These are phyloP conservation scores for Cladophialophora bantiana DNA, from an alignment of 2,329 filamentous ascomycete species.

Conservation along the genomic window DNA sequence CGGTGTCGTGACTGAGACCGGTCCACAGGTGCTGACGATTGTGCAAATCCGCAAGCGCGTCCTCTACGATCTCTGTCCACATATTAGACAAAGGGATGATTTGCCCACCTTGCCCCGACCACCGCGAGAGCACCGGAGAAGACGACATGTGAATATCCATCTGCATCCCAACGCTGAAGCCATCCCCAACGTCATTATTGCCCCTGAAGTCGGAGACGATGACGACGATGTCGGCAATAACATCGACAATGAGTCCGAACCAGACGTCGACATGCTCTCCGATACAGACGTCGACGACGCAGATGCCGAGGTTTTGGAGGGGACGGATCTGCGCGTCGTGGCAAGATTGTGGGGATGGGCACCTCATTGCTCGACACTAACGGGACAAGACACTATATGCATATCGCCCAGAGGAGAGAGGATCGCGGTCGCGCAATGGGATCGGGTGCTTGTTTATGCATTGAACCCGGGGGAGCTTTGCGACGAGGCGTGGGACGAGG, in stretches of 20 bases:
- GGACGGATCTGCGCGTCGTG: slow-evolving; percentile 40
- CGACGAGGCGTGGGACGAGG: slow-evolving; percentile 41
- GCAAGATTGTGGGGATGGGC: slow-evolving; percentile 37
- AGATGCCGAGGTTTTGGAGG: background rate
- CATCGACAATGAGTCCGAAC: slow-evolving; percentile 1
- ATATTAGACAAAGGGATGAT: slow-evolving; percentile 12
- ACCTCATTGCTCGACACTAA: slow-evolving; percentile 46
- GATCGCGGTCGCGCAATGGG: slow-evolving; percentile 53
- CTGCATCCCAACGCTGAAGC: background rate
- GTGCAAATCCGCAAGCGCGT: slow-evolving; percentile 22
- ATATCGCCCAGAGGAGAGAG: slow-evolving; percentile 47
- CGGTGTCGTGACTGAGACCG: background rate
- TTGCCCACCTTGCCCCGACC: slow-evolving; percentile 22
- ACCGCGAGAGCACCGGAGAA: slow-evolving; percentile 3
- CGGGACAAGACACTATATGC: slow-evolving; percentile 46
- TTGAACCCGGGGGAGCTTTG: slow-evolving; percentile 49
- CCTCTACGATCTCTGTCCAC: slow-evolving; percentile 9
- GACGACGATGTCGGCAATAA: background rate
- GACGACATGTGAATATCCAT: slow-evolving; percentile 1
- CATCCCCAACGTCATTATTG: background rate
- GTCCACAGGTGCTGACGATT: slow-evolving; percentile 20
- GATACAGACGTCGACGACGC: slow-evolving; percentile 8
- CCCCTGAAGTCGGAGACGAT: background rate
- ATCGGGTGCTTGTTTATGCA: slow-evolving; percentile 51
- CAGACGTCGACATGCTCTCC: background rate